Conservation (phyloP, 345 rosid species). For the Eucalyptus tenuipes region DNA sequence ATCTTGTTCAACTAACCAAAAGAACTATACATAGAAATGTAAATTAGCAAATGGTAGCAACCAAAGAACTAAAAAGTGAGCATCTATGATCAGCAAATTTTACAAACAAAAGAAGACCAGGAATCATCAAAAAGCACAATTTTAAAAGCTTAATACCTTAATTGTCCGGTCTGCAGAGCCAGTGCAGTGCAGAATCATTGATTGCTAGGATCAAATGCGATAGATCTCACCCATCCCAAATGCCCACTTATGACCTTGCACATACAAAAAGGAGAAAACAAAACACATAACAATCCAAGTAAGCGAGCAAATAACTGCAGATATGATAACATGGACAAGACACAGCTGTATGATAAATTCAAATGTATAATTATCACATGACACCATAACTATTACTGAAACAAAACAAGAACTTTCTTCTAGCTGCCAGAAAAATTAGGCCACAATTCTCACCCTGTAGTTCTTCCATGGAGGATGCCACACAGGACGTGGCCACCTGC, state of each 20-base stretch:
- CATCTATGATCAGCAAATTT: not conserved
- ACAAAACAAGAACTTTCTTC: not conserved
- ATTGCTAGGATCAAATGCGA: conserved; percentile 96
- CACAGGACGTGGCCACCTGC: conserved; percentile 93
- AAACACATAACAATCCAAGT: not conserved
- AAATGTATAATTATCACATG: not conserved
- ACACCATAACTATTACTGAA: not conserved
- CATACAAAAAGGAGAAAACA: not conserved
- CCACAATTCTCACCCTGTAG: conserved; percentile 57
- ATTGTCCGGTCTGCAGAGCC: conserved; percentile 98
- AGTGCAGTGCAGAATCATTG: conserved; percentile 94
- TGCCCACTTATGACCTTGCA: conserved; percentile 83
- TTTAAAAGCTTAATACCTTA: conserved; percentile 38
- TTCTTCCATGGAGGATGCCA: conserved; percentile 99
- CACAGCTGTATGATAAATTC: not conserved
- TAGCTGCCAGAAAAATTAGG: not conserved
- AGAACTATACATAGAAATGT: too few relatives aligned
- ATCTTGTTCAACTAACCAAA: too few relatives aligned
- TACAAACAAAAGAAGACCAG: not conserved
- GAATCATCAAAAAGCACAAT: not conserved
- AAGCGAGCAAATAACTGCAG: not conserved
- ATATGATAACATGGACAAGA: not conserved
- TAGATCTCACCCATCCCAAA: conserved; percentile 97
- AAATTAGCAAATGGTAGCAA: too few relatives aligned
- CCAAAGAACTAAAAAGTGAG: not conserved